phyloP scores from a whole-genome alignment of 306 rosid species.

The Glycine latifolia region DNA sequence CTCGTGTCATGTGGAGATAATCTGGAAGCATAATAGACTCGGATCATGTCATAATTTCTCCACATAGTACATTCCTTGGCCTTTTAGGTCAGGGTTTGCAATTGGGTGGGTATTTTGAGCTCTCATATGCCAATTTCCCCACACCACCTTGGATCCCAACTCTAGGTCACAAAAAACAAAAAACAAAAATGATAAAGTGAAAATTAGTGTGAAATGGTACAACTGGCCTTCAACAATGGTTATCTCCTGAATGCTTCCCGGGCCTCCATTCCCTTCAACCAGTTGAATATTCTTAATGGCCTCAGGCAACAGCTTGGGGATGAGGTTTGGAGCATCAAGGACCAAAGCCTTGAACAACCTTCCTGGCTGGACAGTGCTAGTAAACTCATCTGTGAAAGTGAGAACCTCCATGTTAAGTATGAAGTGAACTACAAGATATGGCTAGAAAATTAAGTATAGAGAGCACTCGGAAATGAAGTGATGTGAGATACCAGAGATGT shows the following conservation, averaged over 20 bases:
- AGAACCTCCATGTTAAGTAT: slow-evolving; percentile 39
- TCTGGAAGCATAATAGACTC: background rate
- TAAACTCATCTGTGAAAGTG: slow-evolving; percentile 43
- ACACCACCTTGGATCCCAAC: background rate
- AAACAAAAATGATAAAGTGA: background rate
- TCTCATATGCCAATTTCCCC: background rate
- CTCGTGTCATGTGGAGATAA: background rate
- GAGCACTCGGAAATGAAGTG: slow-evolving; percentile 21
- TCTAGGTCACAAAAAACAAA: background rate
- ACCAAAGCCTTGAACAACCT: slow-evolving; percentile 73
- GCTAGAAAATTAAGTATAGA: background rate
- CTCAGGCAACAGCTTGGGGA: slow-evolving; percentile 66
- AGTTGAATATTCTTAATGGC: slow-evolving; percentile 55
- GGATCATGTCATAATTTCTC: background rate
- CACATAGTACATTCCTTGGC: background rate
- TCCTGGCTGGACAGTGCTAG: slow-evolving; percentile 52
- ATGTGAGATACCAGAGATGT: slow-evolving; percentile 20
- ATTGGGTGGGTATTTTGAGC: background rate
- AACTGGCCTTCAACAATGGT: slow-evolving; percentile 60
- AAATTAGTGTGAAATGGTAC: background rate
- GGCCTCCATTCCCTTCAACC: slow-evolving; percentile 72
- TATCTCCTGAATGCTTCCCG: slow-evolving; percentile 70
- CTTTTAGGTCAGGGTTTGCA: background rate
- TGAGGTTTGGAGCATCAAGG: slow-evolving; percentile 63
- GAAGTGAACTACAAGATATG: background rate